Conservation (phyloP, 257 asterid species). For the Solanum sparsipilum region DNA sequence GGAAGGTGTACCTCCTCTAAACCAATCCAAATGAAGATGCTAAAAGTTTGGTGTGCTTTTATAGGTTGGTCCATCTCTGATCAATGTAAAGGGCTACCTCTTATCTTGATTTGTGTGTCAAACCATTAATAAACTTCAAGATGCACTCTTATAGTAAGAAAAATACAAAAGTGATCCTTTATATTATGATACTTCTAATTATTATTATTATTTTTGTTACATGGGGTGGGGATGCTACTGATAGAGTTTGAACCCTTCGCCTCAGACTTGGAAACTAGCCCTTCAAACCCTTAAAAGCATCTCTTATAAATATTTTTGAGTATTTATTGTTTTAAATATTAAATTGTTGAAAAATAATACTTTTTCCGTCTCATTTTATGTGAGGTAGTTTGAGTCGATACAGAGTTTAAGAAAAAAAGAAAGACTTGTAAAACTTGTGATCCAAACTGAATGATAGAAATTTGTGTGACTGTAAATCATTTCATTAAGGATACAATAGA, state of each 20-base stretch:
- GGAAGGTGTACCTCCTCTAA: neutral
- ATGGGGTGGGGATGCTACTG: neutral
- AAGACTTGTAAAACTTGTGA: too few relatives aligned
- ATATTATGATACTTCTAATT: neutral
- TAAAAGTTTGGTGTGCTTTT: neutral
- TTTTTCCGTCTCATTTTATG: too few relatives aligned
- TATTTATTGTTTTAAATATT: too few relatives aligned
- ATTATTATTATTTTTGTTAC: neutral
- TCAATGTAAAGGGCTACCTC: neutral
- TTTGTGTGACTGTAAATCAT: too few relatives aligned
- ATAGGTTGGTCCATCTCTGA: neutral
- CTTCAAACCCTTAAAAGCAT: neutral
- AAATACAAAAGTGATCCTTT: neutral
- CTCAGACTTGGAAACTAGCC: neutral
- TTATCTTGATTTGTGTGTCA: neutral
- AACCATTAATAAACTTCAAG: neutral
- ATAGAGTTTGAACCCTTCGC: neutral
- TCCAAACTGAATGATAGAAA: too few relatives aligned
- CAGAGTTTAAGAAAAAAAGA: too few relatives aligned
- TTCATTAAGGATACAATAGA: too few relatives aligned
- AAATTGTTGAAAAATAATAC: too few relatives aligned
- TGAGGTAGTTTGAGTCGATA: too few relatives aligned
- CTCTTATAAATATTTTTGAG: too few relatives aligned
- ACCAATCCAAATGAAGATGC: neutral
- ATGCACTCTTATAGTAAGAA: neutral